phyloP scores from a whole-genome alignment of 192 early-diverging fungal species.

The Pecoramyces ruminantium region DNA sequence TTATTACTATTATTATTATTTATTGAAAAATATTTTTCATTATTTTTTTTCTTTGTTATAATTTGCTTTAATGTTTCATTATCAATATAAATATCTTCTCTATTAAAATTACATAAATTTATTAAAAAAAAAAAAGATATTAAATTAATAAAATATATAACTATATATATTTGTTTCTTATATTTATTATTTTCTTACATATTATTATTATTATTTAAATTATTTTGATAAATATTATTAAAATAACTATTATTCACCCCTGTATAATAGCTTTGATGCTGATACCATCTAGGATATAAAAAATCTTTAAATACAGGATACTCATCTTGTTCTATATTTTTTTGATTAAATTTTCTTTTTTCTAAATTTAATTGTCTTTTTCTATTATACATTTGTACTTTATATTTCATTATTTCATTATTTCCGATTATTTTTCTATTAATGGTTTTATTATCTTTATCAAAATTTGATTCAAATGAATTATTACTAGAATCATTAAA shows the following conservation, averaged over 20 bases:
- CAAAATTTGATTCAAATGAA: no score
- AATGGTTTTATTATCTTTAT: neutral
- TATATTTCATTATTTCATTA: neutral
- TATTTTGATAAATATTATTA: no score
- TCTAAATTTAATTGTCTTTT: neutral
- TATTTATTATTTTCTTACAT: no score
- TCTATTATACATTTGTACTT: neutral
- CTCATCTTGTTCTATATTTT: neutral
- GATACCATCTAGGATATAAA: neutral
- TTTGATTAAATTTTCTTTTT: neutral
- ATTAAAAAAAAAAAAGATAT: no score
- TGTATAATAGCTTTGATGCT: neutral
- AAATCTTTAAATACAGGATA: neutral
- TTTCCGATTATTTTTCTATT: neutral
- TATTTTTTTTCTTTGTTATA: neutral
- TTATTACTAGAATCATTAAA: no score
- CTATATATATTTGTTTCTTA: no score
- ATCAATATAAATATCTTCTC: neutral
- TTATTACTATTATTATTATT: neutral
- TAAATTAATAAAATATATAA: no score
- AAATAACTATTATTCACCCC: neutral
- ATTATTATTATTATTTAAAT: no score
- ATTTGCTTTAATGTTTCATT: neutral
- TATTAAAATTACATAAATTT: neutral
- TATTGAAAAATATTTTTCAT: neutral